phyloP scores from a whole-genome alignment of 2,329 filamentous ascomycete genomes.

The Cytospora schulzeri region DNA sequence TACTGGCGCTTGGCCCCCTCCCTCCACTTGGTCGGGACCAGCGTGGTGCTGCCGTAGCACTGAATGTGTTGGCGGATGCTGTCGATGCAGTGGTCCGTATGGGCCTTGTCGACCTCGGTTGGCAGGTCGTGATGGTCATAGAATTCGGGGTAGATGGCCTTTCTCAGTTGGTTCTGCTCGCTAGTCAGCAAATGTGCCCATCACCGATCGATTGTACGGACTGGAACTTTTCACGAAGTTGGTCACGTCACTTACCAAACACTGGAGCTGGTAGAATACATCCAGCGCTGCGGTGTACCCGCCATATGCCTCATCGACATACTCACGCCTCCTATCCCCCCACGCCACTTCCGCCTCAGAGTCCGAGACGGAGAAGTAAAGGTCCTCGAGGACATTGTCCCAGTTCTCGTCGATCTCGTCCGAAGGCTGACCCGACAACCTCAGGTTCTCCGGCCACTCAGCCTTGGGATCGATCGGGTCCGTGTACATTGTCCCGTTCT shows the following conservation, averaged over 20 bases:
- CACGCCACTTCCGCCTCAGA: slow-evolving; percentile 23
- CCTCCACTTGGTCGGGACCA: slow-evolving; percentile 29
- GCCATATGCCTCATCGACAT: slow-evolving; percentile 22
- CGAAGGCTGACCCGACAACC: slow-evolving; percentile 16
- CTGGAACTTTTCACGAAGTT: background rate
- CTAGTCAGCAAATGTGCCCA: background rate
- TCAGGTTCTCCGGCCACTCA: slow-evolving; percentile 24
- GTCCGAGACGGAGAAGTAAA: slow-evolving; percentile 26
- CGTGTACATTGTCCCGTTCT: slow-evolving; percentile 26
- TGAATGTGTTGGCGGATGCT: slow-evolving; percentile 31
- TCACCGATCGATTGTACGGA: background rate
- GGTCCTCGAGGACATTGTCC: slow-evolving; percentile 24
- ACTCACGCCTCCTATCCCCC: slow-evolving; percentile 21
- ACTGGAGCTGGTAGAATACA: slow-evolving; percentile 32
- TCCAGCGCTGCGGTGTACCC: slow-evolving; percentile 29
- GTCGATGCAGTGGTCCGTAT: slow-evolving; percentile 31
- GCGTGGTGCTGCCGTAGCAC: slow-evolving; percentile 31
- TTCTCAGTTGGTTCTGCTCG: slow-evolving; percentile 29
- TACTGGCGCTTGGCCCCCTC: slow-evolving; percentile 29
- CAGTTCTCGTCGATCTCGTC: slow-evolving; percentile 26
- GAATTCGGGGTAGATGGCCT: slow-evolving; percentile 27
- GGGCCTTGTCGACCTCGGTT: slow-evolving; percentile 15
- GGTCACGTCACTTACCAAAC: slow-evolving; percentile 18
- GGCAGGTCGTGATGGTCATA: slow-evolving; percentile 25
- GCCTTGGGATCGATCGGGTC: slow-evolving; percentile 8